Percentiles rank a stretch among this genome's conserved stretches.
These are phyloP conservation scores for Linnemannia zychae DNA, from an alignment of 192 early-diverging fungal genomes.

Conservation along the genomic window DNA sequence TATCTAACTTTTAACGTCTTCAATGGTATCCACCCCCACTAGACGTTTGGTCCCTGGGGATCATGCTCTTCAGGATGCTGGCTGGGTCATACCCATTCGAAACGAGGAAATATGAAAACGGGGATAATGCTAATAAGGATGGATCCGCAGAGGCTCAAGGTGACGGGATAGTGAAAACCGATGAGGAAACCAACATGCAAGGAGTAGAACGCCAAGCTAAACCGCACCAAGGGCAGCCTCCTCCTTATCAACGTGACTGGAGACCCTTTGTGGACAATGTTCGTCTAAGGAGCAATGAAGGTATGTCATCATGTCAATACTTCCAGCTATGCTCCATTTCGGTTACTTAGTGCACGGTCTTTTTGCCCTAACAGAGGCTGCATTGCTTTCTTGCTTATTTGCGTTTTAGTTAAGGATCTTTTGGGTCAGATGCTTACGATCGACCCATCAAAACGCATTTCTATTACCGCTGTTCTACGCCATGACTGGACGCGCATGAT, in stretches of 20 bases:
- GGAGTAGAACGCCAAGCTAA: background rate
- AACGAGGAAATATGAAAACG: background rate
- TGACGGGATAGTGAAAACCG: background rate
- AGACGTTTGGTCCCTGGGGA: constrained; percentile 49
- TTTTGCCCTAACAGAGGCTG: background rate
- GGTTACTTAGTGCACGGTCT: no score
- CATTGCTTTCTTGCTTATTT: background rate
- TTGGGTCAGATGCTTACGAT: constrained; percentile 13
- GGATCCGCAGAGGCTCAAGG: background rate
- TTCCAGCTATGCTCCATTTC: no score
- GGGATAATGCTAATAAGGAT: background rate
- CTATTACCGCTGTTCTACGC: background rate
- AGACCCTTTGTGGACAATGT: background rate
- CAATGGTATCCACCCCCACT: background rate
- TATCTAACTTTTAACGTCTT: no score
- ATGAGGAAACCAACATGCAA: background rate
- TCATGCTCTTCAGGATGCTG: constrained; percentile 42
- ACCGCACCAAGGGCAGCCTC: background rate
- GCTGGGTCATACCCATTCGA: constrained; percentile 27
- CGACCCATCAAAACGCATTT: constrained; percentile 38
- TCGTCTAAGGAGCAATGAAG: constrained; percentile 14
- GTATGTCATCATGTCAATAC: no score
- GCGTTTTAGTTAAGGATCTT: constrained; percentile 8
- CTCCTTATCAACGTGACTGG: background rate
- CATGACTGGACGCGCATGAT: constrained; percentile 40